phyloP scores from a whole-genome alignment of 352 stramenopile species.

The Pythium apleroticum region DNA sequence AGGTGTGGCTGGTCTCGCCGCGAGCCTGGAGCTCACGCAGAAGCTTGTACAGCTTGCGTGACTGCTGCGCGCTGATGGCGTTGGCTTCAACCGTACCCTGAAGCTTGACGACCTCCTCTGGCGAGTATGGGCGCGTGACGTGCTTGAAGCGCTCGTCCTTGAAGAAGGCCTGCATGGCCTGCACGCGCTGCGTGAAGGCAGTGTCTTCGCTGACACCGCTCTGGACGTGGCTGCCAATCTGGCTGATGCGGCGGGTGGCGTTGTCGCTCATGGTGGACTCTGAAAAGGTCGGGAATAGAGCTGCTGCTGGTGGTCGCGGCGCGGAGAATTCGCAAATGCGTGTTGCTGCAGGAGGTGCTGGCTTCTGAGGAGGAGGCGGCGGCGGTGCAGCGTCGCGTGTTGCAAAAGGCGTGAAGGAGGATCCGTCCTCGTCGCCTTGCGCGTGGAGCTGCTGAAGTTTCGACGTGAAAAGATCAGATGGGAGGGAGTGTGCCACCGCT shows the following conservation, averaged over 20 bases:
- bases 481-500: conserved; percentile 4
- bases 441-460: conserved; percentile 21
- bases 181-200: conserved; percentile 58
- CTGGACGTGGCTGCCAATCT: conserved; percentile 69
- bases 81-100: conserved; percentile 63
- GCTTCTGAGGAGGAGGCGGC: background rate
- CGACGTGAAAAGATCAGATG: conserved; percentile 35
- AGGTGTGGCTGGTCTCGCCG: conserved; percentile 86
- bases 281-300: background rate
- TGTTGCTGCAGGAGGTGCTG: background rate
- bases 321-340: conserved; percentile 28
- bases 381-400: conserved; percentile 1
- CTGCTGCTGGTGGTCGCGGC: conserved; percentile 2
- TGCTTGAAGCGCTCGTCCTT: conserved; percentile 75
- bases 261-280: conserved; percentile 49
- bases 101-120: conserved; percentile 87
- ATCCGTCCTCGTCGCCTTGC: conserved; percentile 16
- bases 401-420: conserved; percentile 4
- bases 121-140: conserved; percentile 74
- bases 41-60: conserved; percentile 87
- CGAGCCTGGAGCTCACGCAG: conserved; percentile 76
- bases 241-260: conserved; percentile 66
- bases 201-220: conserved; percentile 53
- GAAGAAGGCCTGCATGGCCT: conserved; percentile 75
- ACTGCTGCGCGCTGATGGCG: conserved; percentile 56